Evolutionary conservation across 2,329 filamentous ascomycete species (phyloP).

Genomic region (Aspergillus aculeatinus): DNA sequence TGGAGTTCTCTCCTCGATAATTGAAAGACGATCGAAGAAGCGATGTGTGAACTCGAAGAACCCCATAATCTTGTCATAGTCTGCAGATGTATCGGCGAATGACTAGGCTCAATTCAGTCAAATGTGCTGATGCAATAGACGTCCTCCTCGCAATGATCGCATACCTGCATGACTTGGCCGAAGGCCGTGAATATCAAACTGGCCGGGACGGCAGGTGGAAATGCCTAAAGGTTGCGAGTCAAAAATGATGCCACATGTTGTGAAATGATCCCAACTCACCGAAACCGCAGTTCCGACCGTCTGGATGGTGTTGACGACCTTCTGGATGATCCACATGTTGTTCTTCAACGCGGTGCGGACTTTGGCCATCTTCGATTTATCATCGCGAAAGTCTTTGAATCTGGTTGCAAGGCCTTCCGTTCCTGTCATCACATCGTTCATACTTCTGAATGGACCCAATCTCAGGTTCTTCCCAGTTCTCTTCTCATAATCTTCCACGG

Average conservation of each 20-base stretch:
- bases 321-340: conserved; percentile 8
- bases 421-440: conserved; percentile 2
- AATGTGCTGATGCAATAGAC: not conserved
- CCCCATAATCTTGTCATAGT: conserved; percentile 9
- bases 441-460: conserved; percentile 1
- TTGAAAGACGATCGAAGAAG: conserved; percentile 8
- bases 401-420: conserved; percentile 3
- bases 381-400: conserved; percentile 7
- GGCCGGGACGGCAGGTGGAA: conserved; percentile 14
- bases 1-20: conserved; percentile 6
- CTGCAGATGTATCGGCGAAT: conserved; percentile 3
- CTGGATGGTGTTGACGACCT: conserved; percentile 3
- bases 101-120: not conserved
- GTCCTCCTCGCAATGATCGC: not conserved
- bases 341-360: conserved; percentile 9
- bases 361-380: conserved; percentile 5
- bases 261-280: not conserved
- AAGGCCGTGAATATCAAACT: conserved; percentile 15
- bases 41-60: conserved; percentile 11
- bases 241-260: not conserved
- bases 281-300: conserved; percentile 1
- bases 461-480: not conserved
- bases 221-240: not conserved
- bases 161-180: conserved; percentile 15
- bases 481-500: conserved; percentile 7